Percentiles rank a stretch among this genome's conserved stretches.
phyloP scores from a whole-genome alignment of 2,329 filamentous ascomycete genomes.

The Ophiosphaerella herpotricha region DNA sequence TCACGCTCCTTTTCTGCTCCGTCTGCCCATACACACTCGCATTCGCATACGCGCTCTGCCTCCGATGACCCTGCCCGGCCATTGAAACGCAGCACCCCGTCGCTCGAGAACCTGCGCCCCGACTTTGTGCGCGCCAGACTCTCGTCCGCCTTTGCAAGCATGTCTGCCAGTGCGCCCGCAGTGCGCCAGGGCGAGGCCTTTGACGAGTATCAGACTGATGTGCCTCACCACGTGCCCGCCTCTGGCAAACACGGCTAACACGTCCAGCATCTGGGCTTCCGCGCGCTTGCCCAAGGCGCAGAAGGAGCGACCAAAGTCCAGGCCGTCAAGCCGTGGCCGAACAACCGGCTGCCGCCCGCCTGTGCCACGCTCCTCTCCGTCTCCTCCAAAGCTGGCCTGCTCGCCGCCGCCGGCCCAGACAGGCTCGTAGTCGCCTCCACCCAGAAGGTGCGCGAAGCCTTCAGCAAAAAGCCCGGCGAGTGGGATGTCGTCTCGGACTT shows the following conservation, averaged over 20 bases:
- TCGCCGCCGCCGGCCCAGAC: conserved; percentile 87
- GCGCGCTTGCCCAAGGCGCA: conserved; percentile 58
- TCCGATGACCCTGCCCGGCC: conserved; percentile 35
- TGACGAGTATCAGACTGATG: conserved; percentile 81
- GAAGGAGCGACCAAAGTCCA: conserved; percentile 82
- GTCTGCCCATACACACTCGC: not conserved
- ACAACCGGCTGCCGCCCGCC: conserved; percentile 68
- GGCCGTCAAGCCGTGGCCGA: conserved; percentile 75
- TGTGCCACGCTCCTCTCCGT: conserved; percentile 84
- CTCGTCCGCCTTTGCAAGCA: conserved; percentile 66
- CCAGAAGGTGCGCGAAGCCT: conserved; percentile 75
- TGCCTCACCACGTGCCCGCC: conserved; percentile 42
- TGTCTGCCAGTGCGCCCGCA: conserved; percentile 48
- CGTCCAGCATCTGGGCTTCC: conserved; percentile 73
- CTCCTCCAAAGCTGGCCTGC: conserved; percentile 76
- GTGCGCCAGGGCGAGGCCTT: conserved; percentile 67
- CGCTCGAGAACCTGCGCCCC: conserved; percentile 28
- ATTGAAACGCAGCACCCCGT: conserved; percentile 25
- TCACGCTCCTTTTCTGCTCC: conserved; percentile 30
- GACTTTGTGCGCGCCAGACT: conserved; percentile 51
- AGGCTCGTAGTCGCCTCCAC: conserved; percentile 76
- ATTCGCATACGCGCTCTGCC: conserved; percentile 16
- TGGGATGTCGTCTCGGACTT: conserved; percentile 72
- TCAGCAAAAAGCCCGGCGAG: conserved; percentile 59
- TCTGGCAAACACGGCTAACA: conserved; percentile 11